Evolutionary conservation across 176 grass and related monocot species (phyloP), one percentile per base, ranked within the genome.

Genomic region (Hyparrhenia diplandra): DNA sequence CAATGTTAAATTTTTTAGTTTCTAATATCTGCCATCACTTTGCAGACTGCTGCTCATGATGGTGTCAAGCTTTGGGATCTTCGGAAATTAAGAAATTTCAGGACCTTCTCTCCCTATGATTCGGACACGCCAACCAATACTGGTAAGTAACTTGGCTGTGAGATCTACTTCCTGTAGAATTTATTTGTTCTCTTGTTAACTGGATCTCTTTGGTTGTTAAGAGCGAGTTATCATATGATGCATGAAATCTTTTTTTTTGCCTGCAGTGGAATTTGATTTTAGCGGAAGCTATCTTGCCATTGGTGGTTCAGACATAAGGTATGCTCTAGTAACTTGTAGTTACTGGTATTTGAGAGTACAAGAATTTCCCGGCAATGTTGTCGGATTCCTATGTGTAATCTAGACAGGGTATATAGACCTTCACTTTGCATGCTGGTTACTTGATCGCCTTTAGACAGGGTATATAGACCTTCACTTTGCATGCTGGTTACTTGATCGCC

Each of bases 61-160:
- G 97, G 97, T 67, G 97, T 99, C 43, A 99, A 95, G 85, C 93
- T 99, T 86, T 99, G 97, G 97, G 97, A 99, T 93, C 93, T 99
- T 82, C 87, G 97, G 43, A 99, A 99, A 76, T 85, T 99, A 51
- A 99, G 85, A 82, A 99, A 99, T 64, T 99, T 99, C 55, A 96
- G 97, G 88, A 91, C 93, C 16, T 96, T 99, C 67, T 84, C 93
- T 75, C 97, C 89, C 10, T 99, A 99, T 87, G 93, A 99, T 85
- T 68, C 91, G 35, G 82, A 94, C 30, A 96, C 87, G 16, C 93
- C 97, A 37, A 99, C 97, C 65, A 99, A 99, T 87, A 86, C 91
- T 65, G 93, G 97, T 99, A 87, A 68, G 69, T 78, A 80, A 20
- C 42, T 66, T 41, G 68, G 42, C 71, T 78, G 80, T 55, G 28